Evolutionary conservation across 768 basidiomycete genomes (phyloP).

Genomic region (Suillus alpinus): DNA sequence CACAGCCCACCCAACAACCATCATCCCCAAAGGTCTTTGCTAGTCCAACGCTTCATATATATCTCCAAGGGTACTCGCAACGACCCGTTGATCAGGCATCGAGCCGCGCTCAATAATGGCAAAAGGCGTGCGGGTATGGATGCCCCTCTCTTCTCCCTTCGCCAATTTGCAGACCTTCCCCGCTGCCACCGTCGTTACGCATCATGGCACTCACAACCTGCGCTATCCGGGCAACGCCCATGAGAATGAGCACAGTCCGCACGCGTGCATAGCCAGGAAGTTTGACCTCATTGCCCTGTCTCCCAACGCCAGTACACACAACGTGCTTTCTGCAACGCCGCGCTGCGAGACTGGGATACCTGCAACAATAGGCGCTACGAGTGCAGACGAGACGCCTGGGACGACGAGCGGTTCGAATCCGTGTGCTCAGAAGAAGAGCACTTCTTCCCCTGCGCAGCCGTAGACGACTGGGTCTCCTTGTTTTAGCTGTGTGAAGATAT

Average conservation of each 20-base stretch:
- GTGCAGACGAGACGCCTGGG: no score
- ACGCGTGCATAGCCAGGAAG: conserved; percentile 86
- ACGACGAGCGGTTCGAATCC: conserved; percentile 84
- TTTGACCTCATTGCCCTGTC: conserved; percentile 75
- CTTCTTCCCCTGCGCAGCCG: conserved; percentile 92
- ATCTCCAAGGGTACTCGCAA: conserved; percentile 72
- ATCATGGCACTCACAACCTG: conserved; percentile 67
- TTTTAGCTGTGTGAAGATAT: conserved; percentile 61
- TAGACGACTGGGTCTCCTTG: conserved; percentile 97
- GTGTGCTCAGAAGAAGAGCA: conserved; percentile 83
- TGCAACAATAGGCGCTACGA: no score
- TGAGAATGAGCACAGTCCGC: conserved; percentile 81
- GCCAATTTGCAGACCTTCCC: conserved; percentile 18
- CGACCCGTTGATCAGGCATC: conserved; percentile 86
- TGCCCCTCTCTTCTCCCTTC: conserved; percentile 48
- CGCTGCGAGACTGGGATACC: no score
- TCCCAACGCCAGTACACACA: conserved; percentile 93
- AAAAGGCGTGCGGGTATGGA: conserved; percentile 81
- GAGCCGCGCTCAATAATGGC: conserved; percentile 95
- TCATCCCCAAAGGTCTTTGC: conserved; percentile 95
- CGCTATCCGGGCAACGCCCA: conserved; percentile 89
- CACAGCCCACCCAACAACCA: conserved; percentile 91
- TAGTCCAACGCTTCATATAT: conserved; percentile 73
- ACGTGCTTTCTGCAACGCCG: no score
- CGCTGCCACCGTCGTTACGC: conserved; percentile 7